Percentiles rank a stretch among this genome's conserved stretches.
Evolutionary conservation across 345 rosid genomes (phyloP).

Genomic region (Eucalyptus tenuipes): DNA sequence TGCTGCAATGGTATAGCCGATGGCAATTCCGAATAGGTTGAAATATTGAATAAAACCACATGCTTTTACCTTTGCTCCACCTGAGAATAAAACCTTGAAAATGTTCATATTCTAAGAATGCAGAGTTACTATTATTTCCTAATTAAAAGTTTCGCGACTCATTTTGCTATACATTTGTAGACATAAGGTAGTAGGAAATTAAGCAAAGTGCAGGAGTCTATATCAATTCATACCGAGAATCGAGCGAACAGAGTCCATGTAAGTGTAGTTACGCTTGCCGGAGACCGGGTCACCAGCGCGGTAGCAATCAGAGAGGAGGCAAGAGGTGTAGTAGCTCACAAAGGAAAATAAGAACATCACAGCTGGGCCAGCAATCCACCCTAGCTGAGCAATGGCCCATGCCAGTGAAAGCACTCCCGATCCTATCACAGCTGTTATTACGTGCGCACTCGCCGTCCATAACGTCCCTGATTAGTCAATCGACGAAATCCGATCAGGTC

Average conservation of each 20-base stretch:
- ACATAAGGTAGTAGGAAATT: background rate
- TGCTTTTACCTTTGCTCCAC: constrained; percentile 53
- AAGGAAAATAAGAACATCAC: constrained; percentile 68
- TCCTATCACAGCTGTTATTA: constrained; percentile 79
- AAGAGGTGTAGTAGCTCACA: constrained; percentile 54
- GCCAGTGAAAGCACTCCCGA: constrained; percentile 85
- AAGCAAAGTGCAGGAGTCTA: background rate
- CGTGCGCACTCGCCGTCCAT: constrained; percentile 83
- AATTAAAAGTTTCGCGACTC: background rate
- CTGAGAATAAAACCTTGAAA: constrained; percentile 5
- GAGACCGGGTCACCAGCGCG: constrained; percentile 41
- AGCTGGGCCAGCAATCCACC: constrained; percentile 79
- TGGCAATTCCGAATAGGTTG: constrained; percentile 54
- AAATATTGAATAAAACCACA: constrained; percentile 63
- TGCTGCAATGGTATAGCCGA: constrained; percentile 75
- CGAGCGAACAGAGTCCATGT: constrained; percentile 65
- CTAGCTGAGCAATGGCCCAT: constrained; percentile 83
- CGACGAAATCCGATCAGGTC: background rate
- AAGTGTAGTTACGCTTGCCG: constrained; percentile 74
- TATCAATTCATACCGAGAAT: constrained; percentile 37
- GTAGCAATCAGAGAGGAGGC: constrained; percentile 64
- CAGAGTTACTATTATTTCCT: background rate
- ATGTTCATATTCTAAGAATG: background rate
- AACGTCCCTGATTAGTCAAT: constrained; percentile 32
- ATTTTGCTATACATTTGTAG: background rate